These are phyloP conservation scores for Hypoxylon sp. DNA, from an alignment of 2,329 filamentous ascomycete species.

Conservation along the genomic window DNA sequence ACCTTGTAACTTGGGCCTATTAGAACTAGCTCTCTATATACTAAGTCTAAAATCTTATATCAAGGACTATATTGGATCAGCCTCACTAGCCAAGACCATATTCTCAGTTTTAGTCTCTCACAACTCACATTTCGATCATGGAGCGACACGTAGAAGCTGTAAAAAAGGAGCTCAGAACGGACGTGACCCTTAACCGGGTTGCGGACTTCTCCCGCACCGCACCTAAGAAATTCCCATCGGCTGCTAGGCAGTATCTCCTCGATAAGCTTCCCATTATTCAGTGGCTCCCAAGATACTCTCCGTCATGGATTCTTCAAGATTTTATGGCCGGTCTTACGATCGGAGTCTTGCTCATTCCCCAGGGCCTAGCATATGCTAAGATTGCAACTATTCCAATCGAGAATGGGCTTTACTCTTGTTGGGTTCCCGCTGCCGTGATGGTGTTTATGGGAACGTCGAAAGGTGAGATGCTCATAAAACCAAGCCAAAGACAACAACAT, in stretches of 20 bases:
- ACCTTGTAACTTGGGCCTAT: conserved; percentile 4
- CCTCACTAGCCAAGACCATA: conserved; percentile 22
- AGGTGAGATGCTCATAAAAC: conserved; percentile 57
- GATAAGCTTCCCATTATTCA: conserved; percentile 74
- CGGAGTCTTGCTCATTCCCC: conserved; percentile 73
- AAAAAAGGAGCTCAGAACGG: conserved; percentile 56
- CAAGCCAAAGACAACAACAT: not conserved
- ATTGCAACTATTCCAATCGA: conserved; percentile 74
- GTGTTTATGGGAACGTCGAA: conserved; percentile 75
- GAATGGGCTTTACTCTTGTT: conserved; percentile 72
- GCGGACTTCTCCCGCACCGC: conserved; percentile 52
- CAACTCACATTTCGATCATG: conserved; percentile 36
- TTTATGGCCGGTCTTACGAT: conserved; percentile 73
- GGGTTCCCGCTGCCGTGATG: conserved; percentile 71
- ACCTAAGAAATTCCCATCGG: conserved; percentile 64
- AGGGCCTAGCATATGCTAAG: conserved; percentile 74
- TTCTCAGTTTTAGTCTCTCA: conserved; percentile 9
- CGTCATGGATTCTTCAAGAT: conserved; percentile 73
- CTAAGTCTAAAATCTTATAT: conserved; percentile 35
- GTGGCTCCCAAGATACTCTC: conserved; percentile 75
- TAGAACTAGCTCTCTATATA: conserved; percentile 22
- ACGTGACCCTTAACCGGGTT: conserved; percentile 57
- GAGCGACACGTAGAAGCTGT: conserved; percentile 44
- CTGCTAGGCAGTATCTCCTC: conserved; percentile 68
- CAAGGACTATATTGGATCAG: conserved; percentile 33